These are phyloP conservation scores for Kernera saxatilis DNA, from an alignment of 345 rosid species.

Conservation along the genomic window DNA sequence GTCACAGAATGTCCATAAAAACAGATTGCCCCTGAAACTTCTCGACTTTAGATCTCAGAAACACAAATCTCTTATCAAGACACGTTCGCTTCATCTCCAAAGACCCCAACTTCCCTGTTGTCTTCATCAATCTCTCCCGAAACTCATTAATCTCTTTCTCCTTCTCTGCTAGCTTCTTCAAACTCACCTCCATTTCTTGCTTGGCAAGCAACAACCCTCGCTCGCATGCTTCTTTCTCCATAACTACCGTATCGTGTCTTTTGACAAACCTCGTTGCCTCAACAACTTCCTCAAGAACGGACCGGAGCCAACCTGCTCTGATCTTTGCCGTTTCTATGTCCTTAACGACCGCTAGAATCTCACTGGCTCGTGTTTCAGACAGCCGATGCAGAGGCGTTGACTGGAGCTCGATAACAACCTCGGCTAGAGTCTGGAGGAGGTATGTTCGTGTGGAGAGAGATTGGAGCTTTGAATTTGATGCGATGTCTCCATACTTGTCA, in stretches of 20 bases:
- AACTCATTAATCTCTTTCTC: conserved; percentile 14
- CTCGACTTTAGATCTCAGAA: conserved; percentile 16
- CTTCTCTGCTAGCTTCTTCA: conserved; percentile 11
- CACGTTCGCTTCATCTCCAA: conserved; percentile 9
- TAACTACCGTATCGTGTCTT: background rate
- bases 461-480: conserved; percentile 10
- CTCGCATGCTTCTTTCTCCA: conserved; percentile 15
- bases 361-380: background rate
- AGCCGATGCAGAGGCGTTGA: conserved; percentile 13
- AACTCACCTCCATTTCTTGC: conserved; percentile 15
- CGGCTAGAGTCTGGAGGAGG: conserved; percentile 20
- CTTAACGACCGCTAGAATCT: conserved; percentile 20
- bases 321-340: conserved; percentile 25
- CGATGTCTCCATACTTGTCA: conserved; percentile 25
- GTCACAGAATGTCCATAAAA: conserved; percentile 3
- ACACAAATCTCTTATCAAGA: conserved; percentile 17
- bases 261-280: conserved; percentile 29
- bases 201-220: background rate
- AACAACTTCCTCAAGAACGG: conserved; percentile 33
- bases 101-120: conserved; percentile 12
- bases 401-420: conserved; percentile 14
- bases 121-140: conserved; percentile 21
- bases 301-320: conserved; percentile 15
- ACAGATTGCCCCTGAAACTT: conserved; percentile 28
- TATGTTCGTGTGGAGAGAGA: conserved; percentile 22